Evolutionary conservation across 2,329 filamentous ascomycete genomes (phyloP).

Genomic region (Cladosporium sphaerospermum): DNA sequence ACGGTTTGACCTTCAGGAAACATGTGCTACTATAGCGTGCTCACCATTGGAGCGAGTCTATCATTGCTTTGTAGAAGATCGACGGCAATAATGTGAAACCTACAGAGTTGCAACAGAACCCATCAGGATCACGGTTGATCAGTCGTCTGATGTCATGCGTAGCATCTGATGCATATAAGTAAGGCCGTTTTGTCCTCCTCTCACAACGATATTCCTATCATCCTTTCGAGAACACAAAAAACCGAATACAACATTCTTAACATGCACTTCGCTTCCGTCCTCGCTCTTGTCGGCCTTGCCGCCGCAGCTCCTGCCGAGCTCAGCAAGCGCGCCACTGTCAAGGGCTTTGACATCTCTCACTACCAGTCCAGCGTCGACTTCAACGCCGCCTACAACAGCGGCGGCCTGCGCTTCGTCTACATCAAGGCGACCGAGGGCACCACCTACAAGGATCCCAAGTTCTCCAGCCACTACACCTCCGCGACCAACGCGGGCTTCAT

Average conservation of each 20-base stretch:
- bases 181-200: not conserved
- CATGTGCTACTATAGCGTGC: not conserved
- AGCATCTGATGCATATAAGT: not conserved
- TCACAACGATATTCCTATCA: not conserved
- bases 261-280: not conserved
- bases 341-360: slow-evolving; percentile 32
- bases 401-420: slow-evolving; percentile 28
- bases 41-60: not conserved
- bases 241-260: not conserved
- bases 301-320: slow-evolving; percentile 7
- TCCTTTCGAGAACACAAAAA: not conserved
- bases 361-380: slow-evolving; percentile 30
- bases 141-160: not conserved
- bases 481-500: slow-evolving; percentile 49
- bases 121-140: not conserved
- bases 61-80: not conserved
- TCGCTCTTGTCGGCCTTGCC: slow-evolving; percentile 9
- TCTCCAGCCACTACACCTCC: slow-evolving; percentile 45
- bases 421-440: slow-evolving; percentile 26
- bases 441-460: slow-evolving; percentile 25
- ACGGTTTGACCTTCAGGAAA: not conserved
- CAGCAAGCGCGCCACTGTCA: slow-evolving; percentile 17
- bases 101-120: not conserved
- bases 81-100: not conserved
- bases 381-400: slow-evolving; percentile 26